Evolutionary conservation across 345 rosid species (phyloP).

Genomic region (Euclidium syriacum): DNA sequence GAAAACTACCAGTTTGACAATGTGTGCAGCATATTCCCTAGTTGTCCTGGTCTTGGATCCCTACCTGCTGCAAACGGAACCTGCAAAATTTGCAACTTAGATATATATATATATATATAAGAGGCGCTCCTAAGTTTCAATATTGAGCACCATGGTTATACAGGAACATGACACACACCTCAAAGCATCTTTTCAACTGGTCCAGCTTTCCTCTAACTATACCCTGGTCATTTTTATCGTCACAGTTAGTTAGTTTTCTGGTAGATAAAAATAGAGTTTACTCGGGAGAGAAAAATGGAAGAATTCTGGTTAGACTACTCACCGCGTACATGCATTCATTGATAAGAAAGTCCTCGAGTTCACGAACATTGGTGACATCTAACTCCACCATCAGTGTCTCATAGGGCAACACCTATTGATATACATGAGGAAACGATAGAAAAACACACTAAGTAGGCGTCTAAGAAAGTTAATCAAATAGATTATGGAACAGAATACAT

Average conservation of each 20-base stretch:
- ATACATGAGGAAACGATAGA: background rate
- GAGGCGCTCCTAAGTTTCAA: background rate
- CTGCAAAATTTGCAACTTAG: constrained; percentile 38
- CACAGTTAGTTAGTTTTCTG: background rate
- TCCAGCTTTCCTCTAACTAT: constrained; percentile 96
- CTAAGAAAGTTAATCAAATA: no score
- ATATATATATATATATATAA: background rate
- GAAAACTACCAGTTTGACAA: constrained; percentile 73
- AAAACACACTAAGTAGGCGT: background rate
- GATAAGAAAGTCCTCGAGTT: constrained; percentile 97
- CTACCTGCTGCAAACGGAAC: constrained; percentile 97
- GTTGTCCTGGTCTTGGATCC: constrained; percentile 89
- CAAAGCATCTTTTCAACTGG: constrained; percentile 88
- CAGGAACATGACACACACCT: constrained; percentile 41
- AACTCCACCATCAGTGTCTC: constrained; percentile 82
- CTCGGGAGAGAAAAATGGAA: background rate
- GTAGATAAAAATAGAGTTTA: background rate
- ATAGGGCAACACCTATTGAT: constrained; percentile 70
- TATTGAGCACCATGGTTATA: background rate
- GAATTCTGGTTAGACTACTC: constrained; percentile 28
- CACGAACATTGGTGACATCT: constrained; percentile 88
- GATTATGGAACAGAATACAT: no score
- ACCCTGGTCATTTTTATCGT: constrained; percentile 44
- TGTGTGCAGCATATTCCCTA: constrained; percentile 77
- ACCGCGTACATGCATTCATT: constrained; percentile 97